phyloP scores from a whole-genome alignment of 176 grass and related monocot species.

The Musa itinerans region DNA sequence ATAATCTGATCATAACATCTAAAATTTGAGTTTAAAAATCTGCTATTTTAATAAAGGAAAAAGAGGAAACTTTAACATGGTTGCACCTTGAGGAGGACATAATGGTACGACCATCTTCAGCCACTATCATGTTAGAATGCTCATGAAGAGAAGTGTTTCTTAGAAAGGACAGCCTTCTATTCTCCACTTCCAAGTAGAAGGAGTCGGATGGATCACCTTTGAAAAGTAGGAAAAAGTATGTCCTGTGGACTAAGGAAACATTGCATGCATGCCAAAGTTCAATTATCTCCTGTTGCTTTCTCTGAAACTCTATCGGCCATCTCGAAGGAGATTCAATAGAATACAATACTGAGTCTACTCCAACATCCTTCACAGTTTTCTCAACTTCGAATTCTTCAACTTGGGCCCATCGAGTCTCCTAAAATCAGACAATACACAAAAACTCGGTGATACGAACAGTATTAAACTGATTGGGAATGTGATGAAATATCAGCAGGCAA shows the following conservation, averaged over 20 bases:
- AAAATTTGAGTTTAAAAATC: neutral
- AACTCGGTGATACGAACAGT: neutral
- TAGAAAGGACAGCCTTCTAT: constrained; percentile 73
- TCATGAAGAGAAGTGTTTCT: constrained; percentile 28
- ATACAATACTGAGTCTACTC: constrained; percentile 9
- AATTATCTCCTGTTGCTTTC: constrained; percentile 64
- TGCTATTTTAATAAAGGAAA: neutral
- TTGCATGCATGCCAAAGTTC: constrained; percentile 80
- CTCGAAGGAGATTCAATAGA: constrained; percentile 29
- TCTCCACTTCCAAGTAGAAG: constrained; percentile 88
- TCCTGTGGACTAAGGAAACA: constrained; percentile 75
- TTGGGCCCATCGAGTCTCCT: constrained; percentile 10
- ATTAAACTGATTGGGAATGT: neutral
- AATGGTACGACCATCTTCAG: constrained; percentile 12
- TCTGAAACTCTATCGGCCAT: constrained; percentile 52
- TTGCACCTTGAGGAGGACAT: constrained; percentile 35
- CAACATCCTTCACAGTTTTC: constrained; percentile 21
- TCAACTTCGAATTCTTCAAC: constrained; percentile 26
- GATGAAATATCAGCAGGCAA: no score
- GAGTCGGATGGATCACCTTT: constrained; percentile 61
- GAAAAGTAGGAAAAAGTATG: constrained; percentile 87
- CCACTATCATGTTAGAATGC: neutral
- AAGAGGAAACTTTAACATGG: constrained; percentile 1
- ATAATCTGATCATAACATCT: no score
- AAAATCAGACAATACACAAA: neutral